Base-by-base conservation (phyloP, 176 grass and related monocot genomes). In the Paspalum notatum region DNA sequence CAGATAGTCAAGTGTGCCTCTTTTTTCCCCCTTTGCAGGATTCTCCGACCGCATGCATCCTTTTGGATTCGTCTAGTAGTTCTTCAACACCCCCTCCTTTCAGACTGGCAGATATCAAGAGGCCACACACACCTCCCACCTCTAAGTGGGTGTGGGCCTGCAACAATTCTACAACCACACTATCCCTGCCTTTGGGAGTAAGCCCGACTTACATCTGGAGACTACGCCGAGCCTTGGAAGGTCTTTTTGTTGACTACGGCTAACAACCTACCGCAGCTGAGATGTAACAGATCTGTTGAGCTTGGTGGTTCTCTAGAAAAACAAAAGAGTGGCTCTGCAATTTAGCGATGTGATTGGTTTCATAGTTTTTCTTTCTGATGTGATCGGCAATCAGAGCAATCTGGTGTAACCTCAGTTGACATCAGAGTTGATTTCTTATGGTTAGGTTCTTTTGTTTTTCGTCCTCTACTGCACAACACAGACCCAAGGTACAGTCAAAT, bases 101-200 rank as follows among this genome's bases (percentile, higher is more conserved):
- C 79, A 90, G 74, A 77, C 89, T 91, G 89, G 89, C 89, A 87
- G 85, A 75, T 91, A 84, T 81, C 66, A 87, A 68, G 85, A 87
- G 44, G 50, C 45, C 81, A 47, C 61, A 81, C 66, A 72, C 67
- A 47, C 77, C 85, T 91, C 85, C 20, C 89, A 91, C 85, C 89
- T 91, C 89, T 82, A 76, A 84, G 83, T 89, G 92, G 92, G 89
- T 94, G 92, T 89, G 89, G 89, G 81, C 56, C 74, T 89, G 72
- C 78, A 82, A 68, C 78, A 65, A 52, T 84, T 86, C 75, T 60
- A 11, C 43, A 25, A 70, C 17, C n/a, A 84, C 38, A 27, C 22
- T 91, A 63, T 84, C 55, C 52, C 79, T 78, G 57, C 82, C 89
- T 68, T 72, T 85, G 86, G 92, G 81, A 67, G 79, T 86, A 71